phyloP scores from a whole-genome alignment of 2,329 filamentous ascomycete species.

The Xylaria sp. region DNA sequence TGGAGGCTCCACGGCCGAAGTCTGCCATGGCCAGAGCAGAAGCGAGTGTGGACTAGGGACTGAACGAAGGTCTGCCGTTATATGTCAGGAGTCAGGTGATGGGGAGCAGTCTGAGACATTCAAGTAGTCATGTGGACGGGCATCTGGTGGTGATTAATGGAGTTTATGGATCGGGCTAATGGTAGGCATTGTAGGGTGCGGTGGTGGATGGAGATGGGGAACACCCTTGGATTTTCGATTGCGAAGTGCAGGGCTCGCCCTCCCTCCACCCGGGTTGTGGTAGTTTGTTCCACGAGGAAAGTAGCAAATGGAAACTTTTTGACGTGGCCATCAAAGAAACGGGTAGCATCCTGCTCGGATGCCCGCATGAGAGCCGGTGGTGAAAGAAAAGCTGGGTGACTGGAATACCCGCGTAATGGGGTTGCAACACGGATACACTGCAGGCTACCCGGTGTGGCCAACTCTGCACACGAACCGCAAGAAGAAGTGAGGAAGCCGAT shows the following conservation, averaged over 20 bases:
- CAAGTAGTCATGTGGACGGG: constrained; percentile 27
- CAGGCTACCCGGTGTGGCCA: constrained; percentile 23
- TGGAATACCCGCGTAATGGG: constrained; percentile 26
- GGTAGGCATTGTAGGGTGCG: constrained; percentile 12
- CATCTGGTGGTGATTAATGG: constrained; percentile 20
- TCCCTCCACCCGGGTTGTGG: constrained; percentile 13
- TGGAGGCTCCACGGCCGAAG: constrained; percentile 13
- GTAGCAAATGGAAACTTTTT: constrained; percentile 21
- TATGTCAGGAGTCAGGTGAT: constrained; percentile 27
- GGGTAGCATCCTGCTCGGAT: constrained; percentile 26
- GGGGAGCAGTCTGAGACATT: constrained; percentile 26
- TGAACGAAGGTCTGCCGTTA: constrained; percentile 16
- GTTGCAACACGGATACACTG: constrained; percentile 24
- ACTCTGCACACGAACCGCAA: constrained; percentile 10
- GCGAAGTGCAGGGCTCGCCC: constrained; percentile 20
- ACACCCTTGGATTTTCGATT: constrained; percentile 21
- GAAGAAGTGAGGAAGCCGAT: constrained; percentile 15
- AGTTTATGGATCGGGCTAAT: constrained; percentile 12
- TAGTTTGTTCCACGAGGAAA: constrained; percentile 19
- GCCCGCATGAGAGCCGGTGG: constrained; percentile 24
- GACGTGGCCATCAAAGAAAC: constrained; percentile 24
- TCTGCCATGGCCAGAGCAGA: constrained; percentile 22
- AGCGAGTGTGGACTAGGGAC: constrained; percentile 6
- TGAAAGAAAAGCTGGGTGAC: constrained; percentile 20
- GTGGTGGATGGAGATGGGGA: constrained; percentile 14